Evolutionary conservation across 2,329 filamentous ascomycete species (phyloP).

Genomic region (Ophiostoma fasciatum): DNA sequence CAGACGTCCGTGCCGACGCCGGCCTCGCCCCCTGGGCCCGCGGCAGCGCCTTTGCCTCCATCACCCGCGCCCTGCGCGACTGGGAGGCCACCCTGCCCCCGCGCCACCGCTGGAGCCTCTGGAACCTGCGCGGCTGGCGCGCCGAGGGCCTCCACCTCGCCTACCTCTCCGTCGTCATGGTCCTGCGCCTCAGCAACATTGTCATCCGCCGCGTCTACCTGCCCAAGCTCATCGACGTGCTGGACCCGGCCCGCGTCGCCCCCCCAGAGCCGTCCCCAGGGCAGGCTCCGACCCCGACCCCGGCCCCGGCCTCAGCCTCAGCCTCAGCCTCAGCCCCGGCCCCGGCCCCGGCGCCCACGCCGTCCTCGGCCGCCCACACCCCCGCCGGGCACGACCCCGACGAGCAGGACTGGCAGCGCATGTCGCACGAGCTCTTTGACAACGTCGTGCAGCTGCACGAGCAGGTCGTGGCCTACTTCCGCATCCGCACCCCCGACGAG

Average conservation of each 20-base stretch:
- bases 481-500: slow-evolving; percentile 6
- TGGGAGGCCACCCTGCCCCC: slow-evolving; percentile 34
- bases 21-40: slow-evolving; percentile 29
- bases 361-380: too few relatives aligned
- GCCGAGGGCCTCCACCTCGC: slow-evolving; percentile 33
- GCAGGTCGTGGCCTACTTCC: slow-evolving; percentile 17
- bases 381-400: too few relatives aligned
- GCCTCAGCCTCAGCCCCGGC: too few relatives aligned
- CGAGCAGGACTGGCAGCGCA: slow-evolving; percentile 4
- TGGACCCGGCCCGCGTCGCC: too few relatives aligned
- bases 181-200: slow-evolving; percentile 40
- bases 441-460: slow-evolving; percentile 22
- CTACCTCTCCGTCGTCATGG: slow-evolving; percentile 39
- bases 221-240: too few relatives aligned
- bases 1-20: too few relatives aligned
- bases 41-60: slow-evolving; percentile 29
- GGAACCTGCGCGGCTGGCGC: slow-evolving; percentile 30
- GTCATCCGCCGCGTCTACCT: slow-evolving; percentile 39
- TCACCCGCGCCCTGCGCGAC: slow-evolving; percentile 25
- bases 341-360: too few relatives aligned
- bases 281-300: too few relatives aligned
- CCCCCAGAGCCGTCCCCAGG: too few relatives aligned
- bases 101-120: slow-evolving; percentile 31
- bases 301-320: too few relatives aligned
- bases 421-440: slow-evolving; percentile 18